Base-by-base conservation (phyloP, 2,329 filamentous ascomycete species). In the Colletotrichum truncatum region DNA sequence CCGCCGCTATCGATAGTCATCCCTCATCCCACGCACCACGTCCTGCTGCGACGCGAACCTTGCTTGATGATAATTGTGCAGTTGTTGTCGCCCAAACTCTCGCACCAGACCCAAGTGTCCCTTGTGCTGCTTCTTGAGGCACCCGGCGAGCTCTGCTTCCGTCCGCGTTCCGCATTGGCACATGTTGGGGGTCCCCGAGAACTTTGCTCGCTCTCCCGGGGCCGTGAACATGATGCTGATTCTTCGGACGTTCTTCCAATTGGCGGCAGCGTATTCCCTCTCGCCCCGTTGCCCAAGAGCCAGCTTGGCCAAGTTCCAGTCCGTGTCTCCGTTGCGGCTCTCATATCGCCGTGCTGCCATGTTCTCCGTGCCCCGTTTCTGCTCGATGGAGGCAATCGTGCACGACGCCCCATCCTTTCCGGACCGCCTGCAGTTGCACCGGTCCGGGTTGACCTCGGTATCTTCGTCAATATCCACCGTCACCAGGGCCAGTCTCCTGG, bases 371-470 rank as follows among this genome's bases (percentile, higher is more conserved):
- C 76, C 75, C n/a, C 71, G 70, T 4, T 62, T 65, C 60, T 70
- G 69, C 59, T 77, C 74, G 6, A 77, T 52, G 6, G 60, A 43
- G 3, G 57, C 59, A 16, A 61, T 62, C 6, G 16, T 21, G 18
- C 67, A 68, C 5, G 58, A 56, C 9, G 69, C 66, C 0, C 73
- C 73, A n/a, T 73, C 71, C 25, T 49, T 64, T 11, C 70, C 71
- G 0, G 73, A 70, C 25, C 69, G 68, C 9, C 73, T 71, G 53
- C 78, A 80, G 23, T 76, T 73, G 64, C 76, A 79, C 5, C 73
- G 71, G 23, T 77, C 73, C 1, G 74, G 73, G 38, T 80, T 78
- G 49, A 77, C 69, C 6, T 70, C 67, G 7, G 73, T 76, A 10
- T 73, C 70, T 11, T 76, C 71, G 34, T 77, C 75, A 12, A 78